These are phyloP conservation scores for Pinus taeda DNA, from an alignment of 75 land plant species.

Conservation along the genomic window DNA sequence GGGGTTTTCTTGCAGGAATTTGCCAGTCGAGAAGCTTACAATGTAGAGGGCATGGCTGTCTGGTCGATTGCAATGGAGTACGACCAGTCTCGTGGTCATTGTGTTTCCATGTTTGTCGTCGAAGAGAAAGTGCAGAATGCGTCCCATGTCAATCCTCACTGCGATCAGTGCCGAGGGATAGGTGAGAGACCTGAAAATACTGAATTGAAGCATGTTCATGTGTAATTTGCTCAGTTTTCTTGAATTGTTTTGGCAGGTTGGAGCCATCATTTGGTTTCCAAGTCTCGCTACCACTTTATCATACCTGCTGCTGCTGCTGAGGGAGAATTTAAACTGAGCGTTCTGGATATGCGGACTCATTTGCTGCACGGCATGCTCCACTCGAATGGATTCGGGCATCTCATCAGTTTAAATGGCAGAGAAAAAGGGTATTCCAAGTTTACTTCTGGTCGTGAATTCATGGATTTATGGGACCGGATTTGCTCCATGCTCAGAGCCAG, in stretches of 20 bases:
- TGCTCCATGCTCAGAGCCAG: slow-evolving; percentile 67
- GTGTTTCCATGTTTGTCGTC: slow-evolving; percentile 57
- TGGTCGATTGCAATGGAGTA: slow-evolving; percentile 65
- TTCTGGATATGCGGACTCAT: slow-evolving; percentile 24
- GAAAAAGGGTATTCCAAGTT: slow-evolving; percentile 64
- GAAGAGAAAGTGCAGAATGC: slow-evolving; percentile 51
- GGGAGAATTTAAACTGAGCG: slow-evolving; percentile 38
- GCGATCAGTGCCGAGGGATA: slow-evolving; percentile 72
- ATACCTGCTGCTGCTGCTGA: slow-evolving; percentile 59
- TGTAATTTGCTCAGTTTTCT: background rate
- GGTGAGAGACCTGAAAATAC: slow-evolving; percentile 29
- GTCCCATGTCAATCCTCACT: slow-evolving; percentile 34
- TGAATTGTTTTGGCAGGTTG: slow-evolving; percentile 50
- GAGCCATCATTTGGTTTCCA: slow-evolving; percentile 87
- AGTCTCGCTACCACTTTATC: slow-evolving; percentile 73
- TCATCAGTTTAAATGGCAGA: slow-evolving; percentile 72
- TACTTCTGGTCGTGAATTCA: slow-evolving; percentile 65
- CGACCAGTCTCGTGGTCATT: slow-evolving; percentile 31
- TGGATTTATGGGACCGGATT: slow-evolving; percentile 94
- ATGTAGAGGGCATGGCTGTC: slow-evolving; percentile 47
- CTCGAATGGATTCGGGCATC: slow-evolving; percentile 91
- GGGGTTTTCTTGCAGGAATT: slow-evolving; percentile 58
- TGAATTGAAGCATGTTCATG: slow-evolving; percentile 1
- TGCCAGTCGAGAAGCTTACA: slow-evolving; percentile 30
- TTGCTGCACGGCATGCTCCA: slow-evolving; percentile 85